Percentiles rank a stretch among this genome's conserved stretches.
Conservation (phyloP, 1,284 basidiomycete species). For the Mycosarcoma mackinlayi region DNA sequence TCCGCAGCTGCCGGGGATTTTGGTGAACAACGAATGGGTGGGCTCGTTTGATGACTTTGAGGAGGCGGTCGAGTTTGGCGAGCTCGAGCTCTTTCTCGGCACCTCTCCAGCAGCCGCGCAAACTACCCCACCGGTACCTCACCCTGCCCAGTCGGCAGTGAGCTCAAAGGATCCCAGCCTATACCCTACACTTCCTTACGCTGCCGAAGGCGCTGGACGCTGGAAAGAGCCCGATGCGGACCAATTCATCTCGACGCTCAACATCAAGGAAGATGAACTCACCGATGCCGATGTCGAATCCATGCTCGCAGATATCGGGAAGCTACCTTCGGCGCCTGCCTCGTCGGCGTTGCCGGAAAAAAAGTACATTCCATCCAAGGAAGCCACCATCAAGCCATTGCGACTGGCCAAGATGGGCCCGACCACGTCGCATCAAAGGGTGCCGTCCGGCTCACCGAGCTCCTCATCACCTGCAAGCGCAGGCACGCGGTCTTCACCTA, state of each 20-base stretch:
- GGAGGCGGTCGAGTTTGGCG: slow-evolving; percentile 66
- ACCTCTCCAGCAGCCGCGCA: slow-evolving; percentile 25
- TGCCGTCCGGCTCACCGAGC: slow-evolving; percentile 18
- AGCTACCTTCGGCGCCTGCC: slow-evolving; percentile 14
- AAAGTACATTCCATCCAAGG: slow-evolving; percentile 50
- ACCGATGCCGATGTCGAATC: slow-evolving; percentile 57
- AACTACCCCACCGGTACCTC: slow-evolving; percentile 17
- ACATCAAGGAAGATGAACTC: slow-evolving; percentile 54
- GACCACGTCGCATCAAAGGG: slow-evolving; percentile 21
- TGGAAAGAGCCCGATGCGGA: slow-evolving; percentile 55
- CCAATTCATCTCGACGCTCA: slow-evolving; percentile 56
- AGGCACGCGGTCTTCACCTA: slow-evolving; percentile 25
- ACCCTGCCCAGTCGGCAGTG: slow-evolving; percentile 43
- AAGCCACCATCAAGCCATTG: slow-evolving; percentile 57
- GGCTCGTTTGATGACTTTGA: slow-evolving; percentile 67
- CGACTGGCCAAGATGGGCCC: slow-evolving; percentile 57
- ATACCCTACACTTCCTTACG: slow-evolving; percentile 46
- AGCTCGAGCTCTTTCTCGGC: slow-evolving; percentile 62
- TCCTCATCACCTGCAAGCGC: slow-evolving; percentile 13
- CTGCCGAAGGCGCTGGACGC: slow-evolving; percentile 50
- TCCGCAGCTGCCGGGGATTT: slow-evolving; percentile 61
- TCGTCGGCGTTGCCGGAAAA: slow-evolving; percentile 6
- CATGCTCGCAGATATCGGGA: slow-evolving; percentile 36
- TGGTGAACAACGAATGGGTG: slow-evolving; percentile 67
- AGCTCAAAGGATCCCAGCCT: slow-evolving; percentile 51